Evolutionary conservation across 2,329 filamentous ascomycete species (phyloP).

Genomic region (Xylariomycetidae sp.): DNA sequence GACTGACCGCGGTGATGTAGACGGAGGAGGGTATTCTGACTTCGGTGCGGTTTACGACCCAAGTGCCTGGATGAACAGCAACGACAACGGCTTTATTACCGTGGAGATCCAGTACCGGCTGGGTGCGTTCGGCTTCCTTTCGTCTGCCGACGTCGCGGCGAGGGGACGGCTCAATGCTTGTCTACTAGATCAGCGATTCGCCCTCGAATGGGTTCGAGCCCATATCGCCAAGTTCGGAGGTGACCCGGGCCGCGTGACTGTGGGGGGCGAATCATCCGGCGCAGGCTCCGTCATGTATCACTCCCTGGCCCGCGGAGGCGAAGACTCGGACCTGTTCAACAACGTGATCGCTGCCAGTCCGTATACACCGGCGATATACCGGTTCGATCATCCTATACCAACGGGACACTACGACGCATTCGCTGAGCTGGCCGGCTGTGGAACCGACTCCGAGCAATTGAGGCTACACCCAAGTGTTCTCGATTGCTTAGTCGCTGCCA

Average conservation of each 20-base stretch:
- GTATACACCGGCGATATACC: constrained; percentile 19
- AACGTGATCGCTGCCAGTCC: constrained; percentile 23
- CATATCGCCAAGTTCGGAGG: constrained; percentile 28
- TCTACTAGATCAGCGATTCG: constrained; percentile 43
- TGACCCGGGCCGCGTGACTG: constrained; percentile 24
- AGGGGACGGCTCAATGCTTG: constrained; percentile 29
- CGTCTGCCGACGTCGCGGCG: constrained; percentile 26
- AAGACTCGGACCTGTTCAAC: constrained; percentile 17
- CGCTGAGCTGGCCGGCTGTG: constrained; percentile 19
- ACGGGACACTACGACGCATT: constrained; percentile 18
- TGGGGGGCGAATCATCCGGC: constrained; percentile 25
- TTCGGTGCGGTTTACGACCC: constrained; percentile 23
- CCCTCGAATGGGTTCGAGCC: constrained; percentile 50
- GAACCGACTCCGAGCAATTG: constrained; percentile 7
- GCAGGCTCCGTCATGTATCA: constrained; percentile 20
- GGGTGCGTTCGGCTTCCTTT: constrained; percentile 34
- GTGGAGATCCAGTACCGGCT: constrained; percentile 46
- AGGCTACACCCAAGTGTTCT: constrained; percentile 16
- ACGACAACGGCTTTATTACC: constrained; percentile 38
- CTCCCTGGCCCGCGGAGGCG: constrained; percentile 18
- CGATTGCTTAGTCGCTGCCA: constrained; percentile 20
- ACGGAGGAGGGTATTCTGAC: constrained; percentile 26
- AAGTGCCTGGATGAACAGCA: constrained; percentile 37
- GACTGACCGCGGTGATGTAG: constrained; percentile 21
- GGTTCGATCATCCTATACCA: constrained; percentile 16